Evolutionary conservation across 2,329 filamentous ascomycete species (phyloP).

Genomic region (Dothistroma pini): DNA sequence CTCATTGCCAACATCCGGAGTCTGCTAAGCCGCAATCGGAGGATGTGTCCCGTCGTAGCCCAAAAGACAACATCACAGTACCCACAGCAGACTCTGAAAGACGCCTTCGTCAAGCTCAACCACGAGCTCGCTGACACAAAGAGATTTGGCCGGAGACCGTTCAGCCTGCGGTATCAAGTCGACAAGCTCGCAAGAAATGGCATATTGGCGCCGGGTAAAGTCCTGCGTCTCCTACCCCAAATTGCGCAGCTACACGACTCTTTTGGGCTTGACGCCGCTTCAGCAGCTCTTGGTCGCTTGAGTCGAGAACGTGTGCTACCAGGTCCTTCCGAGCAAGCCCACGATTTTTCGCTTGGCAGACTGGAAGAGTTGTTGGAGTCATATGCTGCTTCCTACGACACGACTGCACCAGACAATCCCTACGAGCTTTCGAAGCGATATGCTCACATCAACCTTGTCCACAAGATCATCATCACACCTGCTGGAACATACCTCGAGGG

Average conservation of each 20-base stretch:
- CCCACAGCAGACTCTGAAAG: conserved; percentile 15
- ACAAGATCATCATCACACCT: conserved; percentile 40
- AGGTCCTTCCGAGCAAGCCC: conserved; percentile 49
- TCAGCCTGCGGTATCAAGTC: conserved; percentile 58
- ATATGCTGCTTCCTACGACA: conserved; percentile 40
- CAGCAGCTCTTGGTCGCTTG: conserved; percentile 53
- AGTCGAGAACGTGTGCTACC: conserved; percentile 46
- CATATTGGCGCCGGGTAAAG: conserved; percentile 55
- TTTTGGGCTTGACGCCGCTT: conserved; percentile 25
- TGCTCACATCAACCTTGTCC: conserved; percentile 35
- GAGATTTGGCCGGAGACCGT: conserved; percentile 43
- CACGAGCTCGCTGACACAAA: conserved; percentile 31
- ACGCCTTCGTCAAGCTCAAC: conserved; percentile 32
- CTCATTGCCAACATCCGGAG: conserved; percentile 23
- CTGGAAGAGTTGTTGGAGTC: conserved; percentile 43
- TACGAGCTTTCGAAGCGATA: conserved; percentile 34
- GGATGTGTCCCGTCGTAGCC: conserved; percentile 33
- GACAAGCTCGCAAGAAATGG: conserved; percentile 62
- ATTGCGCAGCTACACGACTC: conserved; percentile 38
- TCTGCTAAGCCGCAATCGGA: conserved; percentile 26
- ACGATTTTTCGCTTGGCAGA: conserved; percentile 38
- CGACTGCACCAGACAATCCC: conserved; percentile 24
- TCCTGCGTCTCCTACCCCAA: conserved; percentile 45
- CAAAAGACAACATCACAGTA: conserved; percentile 19
- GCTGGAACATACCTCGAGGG: conserved; percentile 43